Evolutionary conservation across 257 asterid species (phyloP), one percentile per base, ranked within the genome.

Genomic region (Leonotis leonurus): DNA sequence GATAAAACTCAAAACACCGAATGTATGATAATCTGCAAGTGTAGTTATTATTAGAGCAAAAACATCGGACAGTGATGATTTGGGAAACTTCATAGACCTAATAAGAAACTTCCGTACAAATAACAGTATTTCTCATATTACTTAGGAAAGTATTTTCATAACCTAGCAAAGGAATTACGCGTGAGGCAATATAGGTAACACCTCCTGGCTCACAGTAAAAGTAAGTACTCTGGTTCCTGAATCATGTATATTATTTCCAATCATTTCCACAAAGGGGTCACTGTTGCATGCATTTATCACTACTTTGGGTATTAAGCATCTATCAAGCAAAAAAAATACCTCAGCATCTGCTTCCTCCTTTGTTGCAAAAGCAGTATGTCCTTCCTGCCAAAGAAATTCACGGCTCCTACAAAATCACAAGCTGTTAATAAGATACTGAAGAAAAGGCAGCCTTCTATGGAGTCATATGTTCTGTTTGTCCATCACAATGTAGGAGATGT

Each of bases 341-440:
- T 89, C 97, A 4, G 81, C 45, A 62, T 92, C 99, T 16, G 97
- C 95, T 74, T 93, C 99, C 75, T 74, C 88, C 75, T 86, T 85
- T 25, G 96, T 93, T 56, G 95, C 99, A 72, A 93, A 93, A 64
- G 99, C 99, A 61, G 97, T 89, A 75, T 93, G 99, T 35, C 97
- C 97, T 76, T 87, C 99, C 71, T 93, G 99, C 99, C 99, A 87
- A 44, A 93, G 89, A 76, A 93, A 93, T 72, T 93, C 99, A 44
- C 96, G 96, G 50, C 99, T 93, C 95, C 97, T 89, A 62, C 49
- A 72, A 72, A 73, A 66, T 39, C 43, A 60, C 26, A 73, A 68
- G 43, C 20, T 43, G 51, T 68, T 57, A 71, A 29, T 41, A 24
- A 63, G 18, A 30, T 49, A 27, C 35, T 60, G 44, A 48, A 1